These are phyloP conservation scores for Arctium minus DNA, from an alignment of 129 eudicot genomes.

Conservation along the genomic window DNA sequence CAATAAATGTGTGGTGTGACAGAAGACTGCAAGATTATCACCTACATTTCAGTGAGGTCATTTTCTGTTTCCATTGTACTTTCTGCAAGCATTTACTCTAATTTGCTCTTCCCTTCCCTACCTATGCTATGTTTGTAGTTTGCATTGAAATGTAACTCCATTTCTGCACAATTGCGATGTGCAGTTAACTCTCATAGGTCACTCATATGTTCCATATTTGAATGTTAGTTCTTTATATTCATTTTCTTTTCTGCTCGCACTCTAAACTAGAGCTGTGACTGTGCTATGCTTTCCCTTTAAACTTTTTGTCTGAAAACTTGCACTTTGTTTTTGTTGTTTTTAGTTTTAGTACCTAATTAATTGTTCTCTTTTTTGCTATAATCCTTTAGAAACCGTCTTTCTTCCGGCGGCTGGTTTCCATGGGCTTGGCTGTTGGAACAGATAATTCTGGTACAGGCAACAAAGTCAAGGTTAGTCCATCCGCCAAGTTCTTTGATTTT, in stretches of 20 bases:
- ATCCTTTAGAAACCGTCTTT: conserved; percentile 48
- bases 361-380: conserved; percentile 9
- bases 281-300: background rate
- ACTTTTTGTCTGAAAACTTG: conserved; percentile 11
- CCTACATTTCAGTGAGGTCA: conserved; percentile 73
- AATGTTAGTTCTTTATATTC: background rate
- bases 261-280: background rate
- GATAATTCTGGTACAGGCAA: conserved; percentile 29
- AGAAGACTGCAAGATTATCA: conserved; percentile 82
- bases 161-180: background rate
- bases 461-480: conserved; percentile 46
- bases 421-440: conserved; percentile 53
- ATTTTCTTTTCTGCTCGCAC: background rate
- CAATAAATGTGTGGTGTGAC: conserved; percentile 77
- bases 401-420: conserved; percentile 50
- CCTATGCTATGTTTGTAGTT: background rate
- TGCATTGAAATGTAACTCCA: background rate
- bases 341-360: background rate
- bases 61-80: conserved; percentile 17
- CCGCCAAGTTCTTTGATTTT: background rate
- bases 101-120: background rate
- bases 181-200: conserved; percentile 5
- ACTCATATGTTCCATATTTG: background rate
- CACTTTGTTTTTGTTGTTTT: background rate
- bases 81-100: conserved; percentile 3